Percentiles rank a stretch among this genome's conserved stretches.
Evolutionary conservation across 306 rosid species (phyloP).

Genomic region (Oemleria cerasiformis): DNA sequence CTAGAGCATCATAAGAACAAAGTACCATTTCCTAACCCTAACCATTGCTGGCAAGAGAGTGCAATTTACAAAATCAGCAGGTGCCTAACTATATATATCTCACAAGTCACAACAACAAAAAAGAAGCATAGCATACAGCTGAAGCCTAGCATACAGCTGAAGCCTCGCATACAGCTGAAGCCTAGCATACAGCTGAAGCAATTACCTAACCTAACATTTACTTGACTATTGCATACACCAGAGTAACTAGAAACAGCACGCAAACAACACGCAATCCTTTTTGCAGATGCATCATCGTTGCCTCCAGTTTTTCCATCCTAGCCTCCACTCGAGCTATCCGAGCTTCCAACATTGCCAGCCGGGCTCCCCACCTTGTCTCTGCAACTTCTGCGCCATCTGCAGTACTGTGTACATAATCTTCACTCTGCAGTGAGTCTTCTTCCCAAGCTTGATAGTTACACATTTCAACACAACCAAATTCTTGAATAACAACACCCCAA

Average conservation of each 20-base stretch:
- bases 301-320: constrained; percentile 24
- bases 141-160: constrained; percentile 3
- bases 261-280: constrained; percentile 19
- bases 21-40: not conserved
- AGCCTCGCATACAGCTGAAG: not conserved
- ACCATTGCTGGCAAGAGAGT: not conserved
- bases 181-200: not conserved
- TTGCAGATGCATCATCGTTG: constrained; percentile 15
- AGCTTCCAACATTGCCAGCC: constrained; percentile 22
- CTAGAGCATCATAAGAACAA: not conserved
- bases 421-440: constrained; percentile 11
- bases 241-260: constrained; percentile 12
- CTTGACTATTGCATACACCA: constrained; percentile 21
- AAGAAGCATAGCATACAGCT: too few relatives aligned
- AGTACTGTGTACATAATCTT: constrained; percentile 15
- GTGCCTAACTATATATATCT: not conserved
- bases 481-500: not conserved
- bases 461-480: constrained; percentile 8
- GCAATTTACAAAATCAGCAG: not conserved
- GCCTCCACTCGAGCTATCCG: constrained; percentile 23
- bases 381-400: constrained; percentile 4
- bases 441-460: constrained; percentile 25
- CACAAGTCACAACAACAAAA: not conserved
- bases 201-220: constrained; percentile 1
- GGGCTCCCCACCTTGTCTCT: constrained; percentile 15